Percentiles rank a stretch among this genome's conserved stretches.
These are phyloP conservation scores for Vitis cinerea DNA, from an alignment of 164 flowering plant species.

Conservation along the genomic window DNA sequence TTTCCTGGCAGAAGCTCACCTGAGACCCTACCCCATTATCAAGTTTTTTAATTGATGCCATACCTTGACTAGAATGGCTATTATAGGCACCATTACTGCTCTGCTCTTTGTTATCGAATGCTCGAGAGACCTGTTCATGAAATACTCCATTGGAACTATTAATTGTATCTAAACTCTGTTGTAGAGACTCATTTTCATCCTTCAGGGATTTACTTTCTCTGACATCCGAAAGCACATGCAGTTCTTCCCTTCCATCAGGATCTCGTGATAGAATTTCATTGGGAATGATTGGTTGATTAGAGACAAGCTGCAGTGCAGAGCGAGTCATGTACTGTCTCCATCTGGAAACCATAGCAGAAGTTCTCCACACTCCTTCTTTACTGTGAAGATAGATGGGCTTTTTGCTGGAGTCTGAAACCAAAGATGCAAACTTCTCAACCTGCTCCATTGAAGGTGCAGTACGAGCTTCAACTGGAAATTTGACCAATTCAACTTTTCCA, in stretches of 20 bases:
- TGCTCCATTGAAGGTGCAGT: conserved; percentile 84
- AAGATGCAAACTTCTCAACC: conserved; percentile 76
- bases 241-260: conserved; percentile 17
- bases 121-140: conserved; percentile 13
- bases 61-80: conserved; percentile 19
- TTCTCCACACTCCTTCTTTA: conserved; percentile 87
- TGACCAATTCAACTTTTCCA: conserved; percentile 62
- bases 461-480: conserved; percentile 74
- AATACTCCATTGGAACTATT: conserved; percentile 15
- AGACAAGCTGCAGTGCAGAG: conserved; percentile 21
- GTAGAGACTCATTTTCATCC: conserved; percentile 26
- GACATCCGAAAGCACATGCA: conserved; percentile 9
- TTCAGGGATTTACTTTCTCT: conserved; percentile 9
- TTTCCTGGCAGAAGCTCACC: conserved; percentile 17
- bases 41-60: conserved; percentile 9
- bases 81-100: conserved; percentile 21
- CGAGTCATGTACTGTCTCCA: conserved; percentile 80
- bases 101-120: conserved; percentile 14
- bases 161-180: conserved; percentile 15
- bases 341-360: conserved; percentile 91
- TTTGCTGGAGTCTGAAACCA: conserved; percentile 62
- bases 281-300: conserved; percentile 15
- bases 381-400: conserved; percentile 89
- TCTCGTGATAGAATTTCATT: conserved; percentile 13
- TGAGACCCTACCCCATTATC: conserved; percentile 24